Evolutionary conservation across 176 grass and related monocot genomes (phyloP), one percentile per base, ranked within the genome.

Genomic region (Phragmites australis): DNA sequence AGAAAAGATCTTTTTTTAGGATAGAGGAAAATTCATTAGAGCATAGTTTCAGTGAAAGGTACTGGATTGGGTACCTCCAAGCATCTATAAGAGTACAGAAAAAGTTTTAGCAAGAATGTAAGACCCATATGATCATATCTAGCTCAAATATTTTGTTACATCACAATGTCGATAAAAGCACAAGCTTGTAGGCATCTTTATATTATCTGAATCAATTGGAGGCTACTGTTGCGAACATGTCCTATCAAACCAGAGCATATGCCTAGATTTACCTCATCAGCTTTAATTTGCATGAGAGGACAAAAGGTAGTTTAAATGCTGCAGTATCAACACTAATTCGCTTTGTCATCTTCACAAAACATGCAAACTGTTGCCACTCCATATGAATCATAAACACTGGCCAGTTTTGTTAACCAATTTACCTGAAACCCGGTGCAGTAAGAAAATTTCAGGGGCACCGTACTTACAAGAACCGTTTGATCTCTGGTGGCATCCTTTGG

Each of bases 381-480:
- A 17, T 26, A 32, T 44, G 46, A 42, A 82, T 31, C 64, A 80
- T 42, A 61, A 68, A 40, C 19, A 1, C 68, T 5, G 31, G 9
- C 8, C 50, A 1, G 54, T 64, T 72, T 64, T 27, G 40, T 75
- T 37, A 9, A 43, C 40, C 42, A 14, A 77, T 19, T 48, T 29
- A 23, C 18, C 15, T 27, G 0, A 22, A 85, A 51, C n/a, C 26
- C 29, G 34, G 46, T 8, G 2, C 4, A 63, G 22, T 11, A 9
- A 11, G 6, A 53, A 21, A 32, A 12, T 64, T 65, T 15, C 18
- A 18, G 49, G 30, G 26, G 39, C 32, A 26, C 32, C 7, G 13
- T 10, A 87, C 90, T 89, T 78, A 99, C 97, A 96, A 99, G 84
- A 99, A 99, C 16, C 97, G 93, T 39, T 88, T 99, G 67, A 99